Percentiles rank a stretch among this genome's conserved stretches.
phyloP scores from a whole-genome alignment of 2,329 filamentous ascomycete genomes.

The Penicillium sp. region DNA sequence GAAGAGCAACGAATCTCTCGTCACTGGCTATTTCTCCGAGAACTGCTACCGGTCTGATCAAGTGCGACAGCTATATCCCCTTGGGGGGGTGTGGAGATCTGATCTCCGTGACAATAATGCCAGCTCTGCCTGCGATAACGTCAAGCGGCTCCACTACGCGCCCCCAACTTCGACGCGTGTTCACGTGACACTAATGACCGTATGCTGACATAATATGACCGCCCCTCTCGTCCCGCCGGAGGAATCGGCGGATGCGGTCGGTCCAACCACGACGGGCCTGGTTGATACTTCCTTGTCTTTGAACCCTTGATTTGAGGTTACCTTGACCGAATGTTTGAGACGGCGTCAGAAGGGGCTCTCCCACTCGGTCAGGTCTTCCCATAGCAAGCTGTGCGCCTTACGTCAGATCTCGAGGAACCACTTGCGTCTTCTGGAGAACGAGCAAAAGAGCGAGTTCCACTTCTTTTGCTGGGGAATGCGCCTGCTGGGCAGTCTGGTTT shows the following conservation, averaged over 20 bases:
- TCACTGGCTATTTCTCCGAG: no score
- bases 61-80: no score
- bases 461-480: constrained; percentile 9
- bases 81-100: no score
- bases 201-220: constrained; percentile 5
- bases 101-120: background rate
- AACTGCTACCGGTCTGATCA: no score
- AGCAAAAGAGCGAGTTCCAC: constrained; percentile 3
- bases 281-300: background rate
- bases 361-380: background rate
- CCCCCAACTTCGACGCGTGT: constrained; percentile 17
- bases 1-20: no score
- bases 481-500: constrained; percentile 3
- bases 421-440: background rate
- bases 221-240: constrained; percentile 11
- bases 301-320: background rate
- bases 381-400: background rate
- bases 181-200: constrained; percentile 14
- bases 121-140: constrained; percentile 12
- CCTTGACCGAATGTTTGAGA: background rate
- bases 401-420: constrained; percentile 4
- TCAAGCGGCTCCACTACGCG: constrained; percentile 19
- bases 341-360: background rate
- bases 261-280: background rate
- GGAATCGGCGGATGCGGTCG: constrained; percentile 10